Percentiles rank a stretch among this genome's conserved stretches.
Conservation (phyloP, 2,329 filamentous ascomycete genomes). For the Diaporthe humulicola region DNA sequence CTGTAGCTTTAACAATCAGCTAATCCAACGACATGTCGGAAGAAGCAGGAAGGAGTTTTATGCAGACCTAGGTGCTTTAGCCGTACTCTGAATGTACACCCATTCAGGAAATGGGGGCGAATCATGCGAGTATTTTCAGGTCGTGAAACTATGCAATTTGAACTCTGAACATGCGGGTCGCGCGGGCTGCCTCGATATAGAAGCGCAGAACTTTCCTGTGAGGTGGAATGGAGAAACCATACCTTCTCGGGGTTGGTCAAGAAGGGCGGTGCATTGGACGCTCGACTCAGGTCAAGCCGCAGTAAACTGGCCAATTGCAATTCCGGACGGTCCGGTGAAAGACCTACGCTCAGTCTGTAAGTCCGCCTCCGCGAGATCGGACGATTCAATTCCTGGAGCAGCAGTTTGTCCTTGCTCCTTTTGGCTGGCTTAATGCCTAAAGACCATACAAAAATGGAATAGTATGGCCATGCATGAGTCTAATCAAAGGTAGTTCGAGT, state of each 20-base stretch:
- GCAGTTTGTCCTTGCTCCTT: background rate
- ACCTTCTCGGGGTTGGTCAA: background rate
- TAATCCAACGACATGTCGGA: background rate
- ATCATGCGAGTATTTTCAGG: background rate
- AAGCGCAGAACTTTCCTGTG: background rate
- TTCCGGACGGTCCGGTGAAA: constrained; percentile 10
- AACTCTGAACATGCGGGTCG: background rate
- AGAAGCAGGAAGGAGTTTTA: background rate
- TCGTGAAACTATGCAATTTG: background rate
- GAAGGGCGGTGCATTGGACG: background rate
- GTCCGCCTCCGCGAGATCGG: constrained; percentile 9
- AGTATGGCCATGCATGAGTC: background rate
- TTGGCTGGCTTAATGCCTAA: background rate
- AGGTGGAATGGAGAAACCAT: background rate
- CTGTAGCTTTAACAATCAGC: background rate
- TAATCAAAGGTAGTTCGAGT: background rate
- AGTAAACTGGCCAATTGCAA: background rate
- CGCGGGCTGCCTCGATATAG: background rate
- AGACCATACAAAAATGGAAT: background rate
- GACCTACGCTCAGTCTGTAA: background rate
- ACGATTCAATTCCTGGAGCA: background rate
- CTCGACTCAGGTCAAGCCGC: background rate
- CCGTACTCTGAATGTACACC: background rate
- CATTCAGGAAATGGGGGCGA: background rate
- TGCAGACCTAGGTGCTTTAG: background rate